Base-by-base conservation (phyloP, 208 protist species). In the Borovskyia barvae region DNA sequence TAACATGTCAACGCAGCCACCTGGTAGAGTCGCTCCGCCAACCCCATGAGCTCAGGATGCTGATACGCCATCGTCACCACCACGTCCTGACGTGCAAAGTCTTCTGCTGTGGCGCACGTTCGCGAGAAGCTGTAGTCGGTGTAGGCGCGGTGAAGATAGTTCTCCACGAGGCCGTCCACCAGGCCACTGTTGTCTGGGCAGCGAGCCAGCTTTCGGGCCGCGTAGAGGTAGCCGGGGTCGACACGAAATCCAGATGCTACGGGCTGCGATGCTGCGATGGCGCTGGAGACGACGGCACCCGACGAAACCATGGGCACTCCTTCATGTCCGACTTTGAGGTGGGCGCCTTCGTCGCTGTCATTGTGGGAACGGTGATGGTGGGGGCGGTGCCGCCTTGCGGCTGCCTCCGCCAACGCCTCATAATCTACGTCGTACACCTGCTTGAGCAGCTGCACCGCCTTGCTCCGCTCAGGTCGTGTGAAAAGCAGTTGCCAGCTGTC, bases 101-200 rank as follows among this genome's bases (percentile, higher is more conserved):
- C 55, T 9, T 61, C 75, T 8, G 81, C 75, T 11, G 72, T 72
- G 28, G 53, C 57, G 47, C 28, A 43, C 19, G 88, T 92, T 36
- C 60, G 67, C 1, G 33, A 17, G 7, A 92, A 77, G 25, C 66
- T 74, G 77, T 89, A 90, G 63, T 94, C 88, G 9, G 69, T 67
- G 61, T 90, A 91, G 12, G 66, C 48, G 0, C 68, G 75, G 26
- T 69, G 46, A n/a, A 80, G 54, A 57, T 92, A 94, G 62, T 82
- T 79, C 49, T 92, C 85, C 46, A 82, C 76, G 28, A 94, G 63
- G 5, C 85, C 88, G 22, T 92, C 81, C n/a, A 92, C 47, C 14
- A 94, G 41, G 0, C 68, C 40, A 8, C 53, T 60, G 39, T 45
- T 63, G 61, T 75, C 56, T 3, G 64, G 29, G 54, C 58, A 61